Evolutionary conservation across 2,329 filamentous ascomycete species (phyloP), one percentile per base, ranked within the genome.

Genomic region (Colletotrichum falcatum): DNA sequence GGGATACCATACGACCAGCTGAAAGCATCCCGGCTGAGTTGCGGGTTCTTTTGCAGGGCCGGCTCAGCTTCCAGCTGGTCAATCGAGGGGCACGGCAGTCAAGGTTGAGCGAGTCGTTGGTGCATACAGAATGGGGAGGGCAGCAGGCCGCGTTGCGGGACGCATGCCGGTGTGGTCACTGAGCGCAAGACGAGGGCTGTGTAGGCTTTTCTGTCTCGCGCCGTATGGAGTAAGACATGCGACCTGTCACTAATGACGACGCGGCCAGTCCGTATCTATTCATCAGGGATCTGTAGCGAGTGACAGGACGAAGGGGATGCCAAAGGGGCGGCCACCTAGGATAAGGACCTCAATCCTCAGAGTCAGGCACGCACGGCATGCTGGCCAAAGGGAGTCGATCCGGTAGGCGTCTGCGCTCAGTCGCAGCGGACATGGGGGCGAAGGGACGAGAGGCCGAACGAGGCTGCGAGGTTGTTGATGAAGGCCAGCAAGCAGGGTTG

Each of bases 211-310:
- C n/a, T 54, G 66, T 69, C 61, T 59, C 30, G 61, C 53, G 23
- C 44, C 37, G 54, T 39, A 46, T 4, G 23, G 9, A 23, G 44
- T 23, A 60, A 65, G 66, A 65, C 61, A 60, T 42, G 56, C n/a
- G 44, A 35, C 59, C 64, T 44, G 66, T 69, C 66, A 69, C 58
- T 60, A 53, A 46, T 69, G 66, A 69, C 61, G 28, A 46, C 44
- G 28, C 66, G 54, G 61, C 18, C 8, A 35, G 37, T 37, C 33
- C 18, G 14, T 37, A 20, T 26, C 35, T 33, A 30, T 35, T 48
- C 39, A 44, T 23, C 33, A 69, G 58, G 46, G 46, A 65, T 39
- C 33, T 39, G 61, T 28, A 37, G 37, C 61, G 30, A 33, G 58
- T 28, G 30, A 23, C 54, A 16, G 23, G 58, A 54, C 39, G 37